These are phyloP conservation scores for Phytopythium oedochilum DNA, from an alignment of 352 stramenopile genomes.

Conservation along the genomic window DNA sequence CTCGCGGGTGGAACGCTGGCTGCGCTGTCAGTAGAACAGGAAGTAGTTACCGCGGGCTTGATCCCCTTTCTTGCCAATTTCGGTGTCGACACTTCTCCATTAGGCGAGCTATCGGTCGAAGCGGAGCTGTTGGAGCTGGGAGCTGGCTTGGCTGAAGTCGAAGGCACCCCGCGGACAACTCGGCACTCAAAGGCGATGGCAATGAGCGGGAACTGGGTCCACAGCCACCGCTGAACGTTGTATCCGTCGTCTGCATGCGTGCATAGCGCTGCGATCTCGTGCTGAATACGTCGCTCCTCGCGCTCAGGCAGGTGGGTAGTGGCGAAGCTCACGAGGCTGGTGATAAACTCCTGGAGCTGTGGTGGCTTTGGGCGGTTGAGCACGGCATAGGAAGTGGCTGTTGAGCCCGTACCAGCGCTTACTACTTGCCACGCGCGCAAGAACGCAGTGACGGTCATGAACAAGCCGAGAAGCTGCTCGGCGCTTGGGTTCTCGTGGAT, in stretches of 20 bases:
- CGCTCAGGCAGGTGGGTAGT: constrained; percentile 40
- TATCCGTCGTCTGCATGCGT: constrained; percentile 68
- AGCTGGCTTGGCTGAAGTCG: background rate
- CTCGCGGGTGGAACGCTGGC: background rate
- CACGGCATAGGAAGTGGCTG: constrained; percentile 12
- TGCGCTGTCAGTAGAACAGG: background rate
- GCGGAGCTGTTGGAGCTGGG: background rate
- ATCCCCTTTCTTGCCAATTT: background rate
- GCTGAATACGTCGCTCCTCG: constrained; percentile 47
- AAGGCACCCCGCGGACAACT: constrained; percentile 35
- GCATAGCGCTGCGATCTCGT: constrained; percentile 60
- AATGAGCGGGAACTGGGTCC: constrained; percentile 85
- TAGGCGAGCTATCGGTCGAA: background rate
- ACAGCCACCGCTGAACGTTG: constrained; percentile 77
- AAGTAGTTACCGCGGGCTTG: constrained; percentile 4
- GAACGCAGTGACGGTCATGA: constrained; percentile 79
- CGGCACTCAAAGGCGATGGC: constrained; percentile 66
- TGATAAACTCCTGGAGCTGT: constrained; percentile 75
- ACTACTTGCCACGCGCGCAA: constrained; percentile 62
- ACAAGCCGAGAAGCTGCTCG: constrained; percentile 62
- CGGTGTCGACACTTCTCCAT: background rate
- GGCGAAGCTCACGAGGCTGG: constrained; percentile 51
- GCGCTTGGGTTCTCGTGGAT: constrained; percentile 48
- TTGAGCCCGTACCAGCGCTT: constrained; percentile 22
- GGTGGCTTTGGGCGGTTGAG: constrained; percentile 46